A percentile compares a stretch with the other conserved stretches of the same genome.
Conservation (phyloP, 257 asterid genomes). For the Forsythia viridissima region DNA sequence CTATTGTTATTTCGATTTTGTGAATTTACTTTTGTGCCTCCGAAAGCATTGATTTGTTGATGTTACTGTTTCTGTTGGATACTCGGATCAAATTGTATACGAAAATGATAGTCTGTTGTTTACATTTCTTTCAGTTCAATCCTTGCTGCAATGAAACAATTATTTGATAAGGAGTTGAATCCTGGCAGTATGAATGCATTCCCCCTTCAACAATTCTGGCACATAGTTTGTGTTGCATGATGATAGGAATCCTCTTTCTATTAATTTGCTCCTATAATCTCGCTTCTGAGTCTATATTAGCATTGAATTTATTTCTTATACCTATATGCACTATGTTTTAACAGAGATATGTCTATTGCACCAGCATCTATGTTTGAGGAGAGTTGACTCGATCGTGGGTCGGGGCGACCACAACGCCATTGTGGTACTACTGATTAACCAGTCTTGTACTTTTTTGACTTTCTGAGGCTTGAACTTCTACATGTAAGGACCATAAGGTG, state of each 20-base stretch:
- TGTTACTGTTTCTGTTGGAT: conserved; percentile 23
- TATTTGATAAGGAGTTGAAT: no score
- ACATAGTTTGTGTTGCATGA: background rate
- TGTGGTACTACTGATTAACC: background rate
- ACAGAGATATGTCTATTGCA: background rate
- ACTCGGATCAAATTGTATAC: conserved; percentile 18
- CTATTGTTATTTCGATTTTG: conserved; percentile 16
- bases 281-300: background rate
- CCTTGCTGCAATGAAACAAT: background rate
- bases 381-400: background rate
- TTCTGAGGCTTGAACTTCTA: background rate
- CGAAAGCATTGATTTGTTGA: conserved; percentile 12
- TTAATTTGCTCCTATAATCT: background rate
- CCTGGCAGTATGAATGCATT: no score
- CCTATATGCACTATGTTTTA: background rate
- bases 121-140: conserved; percentile 2
- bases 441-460: background rate
- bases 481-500: background rate
- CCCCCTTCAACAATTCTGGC: background rate
- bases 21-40: conserved; percentile 22
- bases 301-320: background rate
- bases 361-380: background rate
- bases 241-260: background rate
- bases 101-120: conserved; percentile 2
- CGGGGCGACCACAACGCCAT: background rate